Base-by-base conservation (phyloP, 441 rosid species). In the Raphanus hybrid region DNA sequence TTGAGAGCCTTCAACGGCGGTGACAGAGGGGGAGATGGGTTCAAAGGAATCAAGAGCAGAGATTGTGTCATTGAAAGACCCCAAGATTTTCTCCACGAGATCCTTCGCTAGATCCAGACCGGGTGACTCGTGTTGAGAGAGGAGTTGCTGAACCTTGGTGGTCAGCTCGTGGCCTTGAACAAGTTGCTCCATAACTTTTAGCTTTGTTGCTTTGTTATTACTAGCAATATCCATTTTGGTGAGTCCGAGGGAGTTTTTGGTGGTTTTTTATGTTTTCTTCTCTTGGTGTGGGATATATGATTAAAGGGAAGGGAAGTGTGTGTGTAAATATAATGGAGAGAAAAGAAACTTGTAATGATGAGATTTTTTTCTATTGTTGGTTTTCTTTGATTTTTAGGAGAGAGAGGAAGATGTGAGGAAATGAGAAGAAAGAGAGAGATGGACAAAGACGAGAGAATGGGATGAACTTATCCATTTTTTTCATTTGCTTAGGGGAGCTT, bases 141-240 rank as follows among this genome's bases (percentile, higher is more conserved):
- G 55, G n/a, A 88, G 76, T 64, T 29, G 3, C 71, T 80, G 87
- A 61, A 93, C 92, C 79, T 86, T 76, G 37, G 65, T 5, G 9
- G 96, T 81, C 4, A 39, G 75, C 18, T 78, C 73, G 5, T 82
- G 82, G n/a, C 97, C 97, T 12, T 78, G 67, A 34, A 76, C 64
- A 20, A 93, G 91, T 80, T 81, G 84, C 37, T 75, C 26, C 1
- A 70, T 74, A 6, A 66, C 74, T 73, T 57, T 81, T 20, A 80
- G 73, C 78, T 67, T 73, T 16, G 29, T 18, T 16, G 79, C 35
- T 59, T 35, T 27, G 32, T 35, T 76, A 39, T 76, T 78, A 59
- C 68, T 62, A 70, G 41, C 41, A 65, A 48, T 55, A 5, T 57
- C 85, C 87, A 86, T 82, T 14, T 14, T 32, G 9, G 18, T 35